Evolutionary conservation across 768 basidiomycete genomes (phyloP).

Genomic region (Paxillus rubicundulus): DNA sequence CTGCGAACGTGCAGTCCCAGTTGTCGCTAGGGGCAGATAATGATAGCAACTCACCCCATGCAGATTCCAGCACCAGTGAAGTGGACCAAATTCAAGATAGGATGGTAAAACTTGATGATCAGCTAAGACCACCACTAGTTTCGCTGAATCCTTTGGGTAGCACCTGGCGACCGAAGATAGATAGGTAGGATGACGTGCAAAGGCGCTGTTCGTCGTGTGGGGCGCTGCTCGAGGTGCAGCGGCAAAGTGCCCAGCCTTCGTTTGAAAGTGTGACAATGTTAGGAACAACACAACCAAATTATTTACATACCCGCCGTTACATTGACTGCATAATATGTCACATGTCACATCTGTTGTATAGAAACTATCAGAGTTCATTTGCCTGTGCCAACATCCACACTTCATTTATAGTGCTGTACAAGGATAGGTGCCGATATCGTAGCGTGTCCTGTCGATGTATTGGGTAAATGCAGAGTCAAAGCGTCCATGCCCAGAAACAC

Average conservation of each 20-base stretch:
- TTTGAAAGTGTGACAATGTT: background rate
- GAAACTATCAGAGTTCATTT: too few species aligned
- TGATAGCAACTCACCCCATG: conserved; percentile 22
- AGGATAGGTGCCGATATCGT: background rate
- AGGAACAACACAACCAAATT: background rate
- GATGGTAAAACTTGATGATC: conserved; percentile 16
- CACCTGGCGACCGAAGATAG: conserved; percentile 8
- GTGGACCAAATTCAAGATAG: conserved; percentile 1
- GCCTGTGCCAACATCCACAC: too few species aligned
- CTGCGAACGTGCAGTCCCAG: conserved; percentile 15
- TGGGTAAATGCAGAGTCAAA: background rate
- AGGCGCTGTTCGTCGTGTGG: conserved; percentile 17
- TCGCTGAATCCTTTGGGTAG: conserved; percentile 5
- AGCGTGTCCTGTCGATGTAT: background rate
- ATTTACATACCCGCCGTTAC: too few species aligned
- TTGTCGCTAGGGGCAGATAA: background rate
- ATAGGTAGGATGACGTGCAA: conserved; percentile 14
- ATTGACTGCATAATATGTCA: too few species aligned
- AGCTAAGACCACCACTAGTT: conserved; percentile 26
- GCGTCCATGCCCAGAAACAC: background rate
- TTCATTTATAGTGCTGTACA: background rate
- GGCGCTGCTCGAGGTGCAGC: background rate
- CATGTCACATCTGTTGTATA: too few species aligned
- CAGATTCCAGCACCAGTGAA: conserved; percentile 16
- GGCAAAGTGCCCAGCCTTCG: background rate